Percentiles rank a stretch among this genome's conserved stretches.
These are phyloP conservation scores for Helianthus annuus DNA, from an alignment of 129 eudicot species.

Conservation along the genomic window DNA sequence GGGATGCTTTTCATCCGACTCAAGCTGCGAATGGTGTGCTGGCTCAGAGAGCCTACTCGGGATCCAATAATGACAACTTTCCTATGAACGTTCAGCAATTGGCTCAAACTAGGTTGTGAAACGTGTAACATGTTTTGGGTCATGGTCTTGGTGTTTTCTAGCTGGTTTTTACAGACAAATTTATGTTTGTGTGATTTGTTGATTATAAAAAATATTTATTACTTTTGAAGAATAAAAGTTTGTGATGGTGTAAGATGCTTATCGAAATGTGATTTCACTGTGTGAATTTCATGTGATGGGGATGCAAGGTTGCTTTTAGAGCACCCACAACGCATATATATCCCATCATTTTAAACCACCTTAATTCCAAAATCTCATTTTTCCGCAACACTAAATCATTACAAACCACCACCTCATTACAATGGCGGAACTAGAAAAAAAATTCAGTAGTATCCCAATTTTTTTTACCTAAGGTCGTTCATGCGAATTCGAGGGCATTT, in stretches of 20 bases:
- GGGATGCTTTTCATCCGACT: slow-evolving; percentile 98
- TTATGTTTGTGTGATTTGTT: background rate
- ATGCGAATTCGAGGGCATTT: too few species aligned
- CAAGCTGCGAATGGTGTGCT: slow-evolving; percentile 74
- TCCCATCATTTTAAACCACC: too few species aligned
- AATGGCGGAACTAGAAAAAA: too few species aligned
- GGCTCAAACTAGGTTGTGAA: slow-evolving; percentile 53
- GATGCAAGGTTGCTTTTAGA: too few species aligned
- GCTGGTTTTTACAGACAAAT: background rate
- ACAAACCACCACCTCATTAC: too few species aligned
- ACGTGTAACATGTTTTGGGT: background rate
- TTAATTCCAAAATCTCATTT: too few species aligned
- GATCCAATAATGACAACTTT: slow-evolving; percentile 53
- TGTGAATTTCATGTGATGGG: background rate
- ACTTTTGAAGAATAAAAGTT: background rate
- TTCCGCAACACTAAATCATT: too few species aligned
- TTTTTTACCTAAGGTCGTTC: too few species aligned
- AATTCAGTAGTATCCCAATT: too few species aligned
- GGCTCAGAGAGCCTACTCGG: slow-evolving; percentile 73
- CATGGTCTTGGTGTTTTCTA: background rate
- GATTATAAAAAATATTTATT: background rate
- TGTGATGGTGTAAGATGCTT: background rate
- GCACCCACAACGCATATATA: too few species aligned
- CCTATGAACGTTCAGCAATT: slow-evolving; percentile 78
- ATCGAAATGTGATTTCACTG: slow-evolving; percentile 1